phyloP scores from a whole-genome alignment of 2,329 filamentous ascomycete species.

The Fusarium irregulare region DNA sequence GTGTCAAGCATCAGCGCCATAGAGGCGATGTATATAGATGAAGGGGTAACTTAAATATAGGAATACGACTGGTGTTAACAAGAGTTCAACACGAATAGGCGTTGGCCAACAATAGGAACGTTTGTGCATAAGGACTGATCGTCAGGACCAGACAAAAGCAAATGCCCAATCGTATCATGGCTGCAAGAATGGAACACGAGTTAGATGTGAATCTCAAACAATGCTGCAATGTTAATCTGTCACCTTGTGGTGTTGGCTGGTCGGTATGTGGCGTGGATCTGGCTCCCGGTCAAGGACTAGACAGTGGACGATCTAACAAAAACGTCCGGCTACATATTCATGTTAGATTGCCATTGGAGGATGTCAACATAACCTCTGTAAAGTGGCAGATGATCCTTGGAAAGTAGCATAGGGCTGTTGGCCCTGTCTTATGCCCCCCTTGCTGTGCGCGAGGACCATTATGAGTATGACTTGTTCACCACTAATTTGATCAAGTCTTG shows the following conservation, averaged over 20 bases:
- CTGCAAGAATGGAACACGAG: slow-evolving; percentile 15
- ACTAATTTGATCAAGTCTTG: neutral
- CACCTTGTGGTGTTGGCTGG: slow-evolving; percentile 23
- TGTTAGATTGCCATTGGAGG: neutral
- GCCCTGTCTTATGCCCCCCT: neutral
- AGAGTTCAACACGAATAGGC: slow-evolving; percentile 2
- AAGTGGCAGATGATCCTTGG: neutral
- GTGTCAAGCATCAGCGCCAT: neutral
- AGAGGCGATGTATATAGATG: slow-evolving; percentile 1
- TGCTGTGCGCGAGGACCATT: slow-evolving; percentile 4
- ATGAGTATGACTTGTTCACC: neutral
- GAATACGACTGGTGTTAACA: neutral
- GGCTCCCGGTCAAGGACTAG: slow-evolving; percentile 19
- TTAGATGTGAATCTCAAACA: slow-evolving; percentile 32
- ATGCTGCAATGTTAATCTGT: slow-evolving; percentile 9
- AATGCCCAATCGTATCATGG: slow-evolving; percentile 8
- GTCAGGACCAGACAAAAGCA: slow-evolving; percentile 26
- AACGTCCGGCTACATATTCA: slow-evolving; percentile 23
- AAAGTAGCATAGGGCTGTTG: neutral
- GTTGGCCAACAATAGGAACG: neutral
- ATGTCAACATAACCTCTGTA: neutral
- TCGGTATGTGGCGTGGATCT: slow-evolving; percentile 43
- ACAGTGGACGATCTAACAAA: slow-evolving; percentile 24
- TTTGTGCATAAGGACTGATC: slow-evolving; percentile 20
- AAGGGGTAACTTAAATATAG: neutral